Conservation (phyloP, 805 yeast genomes). For the Pichia nakasei region DNA sequence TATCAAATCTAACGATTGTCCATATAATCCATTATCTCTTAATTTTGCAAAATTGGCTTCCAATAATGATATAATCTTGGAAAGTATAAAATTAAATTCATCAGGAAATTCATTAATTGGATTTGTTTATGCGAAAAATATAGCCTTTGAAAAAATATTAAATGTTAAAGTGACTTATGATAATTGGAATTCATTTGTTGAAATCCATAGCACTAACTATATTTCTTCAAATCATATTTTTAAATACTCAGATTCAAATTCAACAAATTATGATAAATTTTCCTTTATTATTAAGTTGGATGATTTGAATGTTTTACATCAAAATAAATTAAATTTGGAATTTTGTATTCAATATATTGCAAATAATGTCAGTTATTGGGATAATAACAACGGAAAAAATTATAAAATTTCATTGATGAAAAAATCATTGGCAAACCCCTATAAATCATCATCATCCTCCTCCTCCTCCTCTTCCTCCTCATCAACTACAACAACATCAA, state of each 20-base stretch:
- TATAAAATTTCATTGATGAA: constrained; percentile 30
- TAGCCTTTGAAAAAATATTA: constrained; percentile 32
- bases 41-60: constrained; percentile 26
- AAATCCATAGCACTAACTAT: constrained; percentile 27
- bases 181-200: constrained; percentile 32
- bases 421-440: neutral
- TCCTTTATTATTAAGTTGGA: constrained; percentile 39
- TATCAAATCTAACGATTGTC: constrained; percentile 25
- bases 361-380: constrained; percentile 29
- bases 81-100: constrained; percentile 30
- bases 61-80: constrained; percentile 22
- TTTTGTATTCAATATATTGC: constrained; percentile 34
- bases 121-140: constrained; percentile 30
- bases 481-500: neutral
- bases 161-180: constrained; percentile 41
- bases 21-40: constrained; percentile 18
- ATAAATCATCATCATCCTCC: neutral
- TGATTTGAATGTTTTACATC: constrained; percentile 18
- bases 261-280: constrained; percentile 31
- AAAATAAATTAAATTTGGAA: constrained; percentile 24
- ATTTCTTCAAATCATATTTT: constrained; percentile 31
- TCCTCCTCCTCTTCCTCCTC: neutral
- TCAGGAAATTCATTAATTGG: constrained; percentile 37
- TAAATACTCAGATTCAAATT: constrained; percentile 29
- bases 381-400: constrained; percentile 31